Base-by-base conservation (phyloP, 2,329 filamentous ascomycete species). In the Aphanocladium album region DNA sequence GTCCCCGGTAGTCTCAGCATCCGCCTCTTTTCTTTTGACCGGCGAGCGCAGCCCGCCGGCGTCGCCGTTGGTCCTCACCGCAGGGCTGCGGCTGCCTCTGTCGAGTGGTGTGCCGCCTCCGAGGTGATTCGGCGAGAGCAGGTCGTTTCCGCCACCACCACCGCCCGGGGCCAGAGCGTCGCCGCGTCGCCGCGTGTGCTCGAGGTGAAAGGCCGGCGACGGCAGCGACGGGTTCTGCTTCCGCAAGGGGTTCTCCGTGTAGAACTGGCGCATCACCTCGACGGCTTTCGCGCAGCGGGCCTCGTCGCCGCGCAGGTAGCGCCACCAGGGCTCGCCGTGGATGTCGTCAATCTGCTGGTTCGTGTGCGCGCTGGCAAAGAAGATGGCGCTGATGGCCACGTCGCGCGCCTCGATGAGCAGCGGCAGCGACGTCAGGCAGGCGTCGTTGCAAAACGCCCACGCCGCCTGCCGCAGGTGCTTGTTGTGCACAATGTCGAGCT, bases 401-500 rank as follows among this genome's bases (percentile, higher is more conserved):
- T 91, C 90, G 45, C 87, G 84, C 17, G 91, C 85, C 21, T 86
- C 85, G 72, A 93, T 89, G 33, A 96, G 80, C 3, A 99, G 82
- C 62, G 93, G 96, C 53, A 98, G 80, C 45, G 88, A 85, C 1
- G 93, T 98, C 62, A 93, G 85, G 65, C 87, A 90, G 21, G 89
- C 89, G 74, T 99, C 95, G 71, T 96, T 97, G 64, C 96, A 86
- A 69, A 97, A 98, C 0, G 91, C 89, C 92, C 95, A 98, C 1
- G 91, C 89, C 0, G 90, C 86, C 74, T 96, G 93, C 60, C 93
- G 85, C 33, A 98, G 77, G 59, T 83, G 79, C 74, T 93, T 93
- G 75, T 96, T 90, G 68, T 93, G 87, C 62, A 90, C 86, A 52
- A 92, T 80, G 25, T 83, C 81, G 63, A 95, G 84, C 70, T 84